phyloP scores from a whole-genome alignment of 2,329 filamentous ascomycete genomes.

The Hypomyces perniciosus region DNA sequence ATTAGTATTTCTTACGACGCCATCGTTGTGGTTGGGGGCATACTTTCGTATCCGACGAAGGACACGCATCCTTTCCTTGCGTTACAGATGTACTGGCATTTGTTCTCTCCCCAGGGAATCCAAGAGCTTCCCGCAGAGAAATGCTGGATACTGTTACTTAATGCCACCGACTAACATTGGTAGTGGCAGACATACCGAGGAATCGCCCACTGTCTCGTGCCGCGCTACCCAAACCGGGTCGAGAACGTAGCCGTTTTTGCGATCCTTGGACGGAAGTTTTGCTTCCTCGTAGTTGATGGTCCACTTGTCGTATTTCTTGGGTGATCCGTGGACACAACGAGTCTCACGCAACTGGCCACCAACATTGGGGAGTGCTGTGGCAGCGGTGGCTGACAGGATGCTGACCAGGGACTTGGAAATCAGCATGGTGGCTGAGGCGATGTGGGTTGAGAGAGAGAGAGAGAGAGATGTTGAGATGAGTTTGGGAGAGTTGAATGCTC shows the following conservation, averaged over 20 bases:
- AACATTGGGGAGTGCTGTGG: background rate
- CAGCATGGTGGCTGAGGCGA: background rate
- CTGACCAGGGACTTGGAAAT: background rate
- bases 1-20: background rate
- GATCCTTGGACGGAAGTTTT: background rate
- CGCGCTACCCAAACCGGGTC: conserved; percentile 8
- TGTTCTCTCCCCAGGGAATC: conserved; percentile 11
- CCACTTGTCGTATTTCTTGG: conserved; percentile 3
- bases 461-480: background rate
- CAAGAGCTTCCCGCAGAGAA: conserved; percentile 2
- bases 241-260: background rate
- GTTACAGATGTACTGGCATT: conserved; percentile 15
- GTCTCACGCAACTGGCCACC: background rate
- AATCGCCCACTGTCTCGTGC: conserved; percentile 3
- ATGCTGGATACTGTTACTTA: conserved; percentile 1
- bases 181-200: background rate
- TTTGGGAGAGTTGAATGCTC: too few relatives aligned
- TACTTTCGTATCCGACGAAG: conserved; percentile 13
- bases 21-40: background rate
- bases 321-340: conserved; percentile 6
- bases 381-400: background rate
- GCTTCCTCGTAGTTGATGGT: conserved; percentile 10
- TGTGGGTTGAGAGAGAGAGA: background rate
- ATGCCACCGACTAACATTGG: too few relatives aligned
- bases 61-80: conserved; percentile 11